Evolutionary conservation across 2,329 filamentous ascomycete genomes (phyloP).

Genomic region (Amauroascus verrucosus): DNA sequence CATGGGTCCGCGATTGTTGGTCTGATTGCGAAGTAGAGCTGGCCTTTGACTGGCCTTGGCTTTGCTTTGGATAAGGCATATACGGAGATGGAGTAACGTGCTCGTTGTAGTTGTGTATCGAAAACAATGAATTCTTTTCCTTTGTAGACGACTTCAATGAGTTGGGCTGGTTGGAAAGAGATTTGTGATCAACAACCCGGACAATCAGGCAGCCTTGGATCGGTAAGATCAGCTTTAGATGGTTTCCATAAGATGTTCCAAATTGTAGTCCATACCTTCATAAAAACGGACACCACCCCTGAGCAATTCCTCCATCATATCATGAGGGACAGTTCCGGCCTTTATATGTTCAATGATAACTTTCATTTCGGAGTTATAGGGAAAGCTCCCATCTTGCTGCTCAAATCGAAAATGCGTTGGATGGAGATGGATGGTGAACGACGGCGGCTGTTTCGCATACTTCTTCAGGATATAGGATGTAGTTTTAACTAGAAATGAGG

Average conservation of each 20-base stretch:
- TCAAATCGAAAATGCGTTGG: constrained; percentile 84
- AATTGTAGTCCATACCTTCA: constrained; percentile 51
- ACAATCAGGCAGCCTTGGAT: constrained; percentile 71
- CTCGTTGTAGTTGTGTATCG: constrained; percentile 84
- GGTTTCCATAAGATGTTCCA: background rate
- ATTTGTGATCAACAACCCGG: constrained; percentile 80
- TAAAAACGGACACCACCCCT: constrained; percentile 70
- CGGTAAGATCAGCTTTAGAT: background rate
- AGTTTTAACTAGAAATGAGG: constrained; percentile 52
- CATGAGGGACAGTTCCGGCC: constrained; percentile 71
- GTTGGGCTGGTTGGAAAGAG: constrained; percentile 50
- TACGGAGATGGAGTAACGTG: constrained; percentile 84
- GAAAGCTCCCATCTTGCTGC: constrained; percentile 82
- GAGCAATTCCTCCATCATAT: constrained; percentile 70
- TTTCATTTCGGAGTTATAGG: constrained; percentile 86
- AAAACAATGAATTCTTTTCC: constrained; percentile 59
- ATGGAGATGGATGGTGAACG: constrained; percentile 76
- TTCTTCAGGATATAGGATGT: constrained; percentile 73
- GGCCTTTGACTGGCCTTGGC: constrained; percentile 38
- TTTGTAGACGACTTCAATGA: constrained; percentile 46
- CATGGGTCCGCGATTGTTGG: background rate
- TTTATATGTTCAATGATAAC: constrained; percentile 67
- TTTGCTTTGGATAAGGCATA: constrained; percentile 56
- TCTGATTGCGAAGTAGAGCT: background rate
- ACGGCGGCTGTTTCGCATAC: constrained; percentile 62